phyloP scores from a whole-genome alignment of 2,329 filamentous ascomycete species.

The Trichothecium roseum region DNA sequence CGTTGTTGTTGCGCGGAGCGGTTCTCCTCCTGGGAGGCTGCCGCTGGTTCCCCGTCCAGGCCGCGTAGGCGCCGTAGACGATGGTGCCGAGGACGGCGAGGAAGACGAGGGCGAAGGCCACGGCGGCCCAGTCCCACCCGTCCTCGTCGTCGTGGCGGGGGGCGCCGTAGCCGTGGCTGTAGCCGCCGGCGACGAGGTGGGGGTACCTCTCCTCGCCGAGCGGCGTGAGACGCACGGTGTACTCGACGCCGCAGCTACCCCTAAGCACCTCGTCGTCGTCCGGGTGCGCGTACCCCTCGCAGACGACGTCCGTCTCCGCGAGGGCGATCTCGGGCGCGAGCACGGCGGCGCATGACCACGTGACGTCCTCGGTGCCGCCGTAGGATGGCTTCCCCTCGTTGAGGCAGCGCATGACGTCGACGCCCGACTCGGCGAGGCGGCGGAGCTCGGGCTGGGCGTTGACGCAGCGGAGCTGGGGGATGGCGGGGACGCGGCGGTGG shows the following conservation, averaged over 20 bases:
- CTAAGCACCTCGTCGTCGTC: constrained; percentile 82
- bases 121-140: constrained; percentile 13
- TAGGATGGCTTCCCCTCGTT: constrained; percentile 78
- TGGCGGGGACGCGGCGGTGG: constrained; percentile 62
- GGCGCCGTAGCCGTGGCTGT: background rate
- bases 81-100: constrained; percentile 51
- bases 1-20: constrained; percentile 24
- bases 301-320: constrained; percentile 79
- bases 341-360: constrained; percentile 74
- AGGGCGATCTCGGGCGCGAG: constrained; percentile 56
- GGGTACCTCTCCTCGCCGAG: constrained; percentile 65
- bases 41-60: constrained; percentile 7
- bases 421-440: constrained; percentile 49
- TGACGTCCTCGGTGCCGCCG: constrained; percentile 65
- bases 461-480: constrained; percentile 71
- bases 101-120: constrained; percentile 54
- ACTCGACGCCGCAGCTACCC: constrained; percentile 89
- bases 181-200: constrained; percentile 18
- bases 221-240: constrained; percentile 68
- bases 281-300: constrained; percentile 71
- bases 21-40: constrained; percentile 9
- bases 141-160: background rate
- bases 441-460: constrained; percentile 51
- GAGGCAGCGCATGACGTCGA: constrained; percentile 80
- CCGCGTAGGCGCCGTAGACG: constrained; percentile 40